These are phyloP conservation scores for Gracilaria gracilis DNA, from an alignment of 23 red algal genomes.

Conservation along the genomic window DNA sequence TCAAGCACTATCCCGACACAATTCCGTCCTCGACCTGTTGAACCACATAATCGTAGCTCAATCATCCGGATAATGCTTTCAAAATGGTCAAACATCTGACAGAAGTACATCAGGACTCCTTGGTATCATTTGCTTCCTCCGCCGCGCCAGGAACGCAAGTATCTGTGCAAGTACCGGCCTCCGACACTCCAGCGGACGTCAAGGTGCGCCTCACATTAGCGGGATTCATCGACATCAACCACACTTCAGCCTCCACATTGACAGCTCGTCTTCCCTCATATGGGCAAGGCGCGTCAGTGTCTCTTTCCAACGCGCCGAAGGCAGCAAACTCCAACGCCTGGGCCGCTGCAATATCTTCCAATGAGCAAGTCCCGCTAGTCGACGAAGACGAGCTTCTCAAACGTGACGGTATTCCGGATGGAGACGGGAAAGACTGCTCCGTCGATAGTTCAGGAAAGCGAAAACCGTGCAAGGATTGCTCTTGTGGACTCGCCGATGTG, in stretches of 20 bases:
- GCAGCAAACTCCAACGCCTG: conserved; percentile 12
- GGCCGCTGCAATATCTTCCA: conserved; percentile 34
- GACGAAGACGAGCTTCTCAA: conserved; percentile 46
- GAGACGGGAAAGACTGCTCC: neutral
- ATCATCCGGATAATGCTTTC: neutral
- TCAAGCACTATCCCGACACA: too few relatives aligned
- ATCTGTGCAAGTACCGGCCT: neutral
- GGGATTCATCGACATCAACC: conserved; percentile 43
- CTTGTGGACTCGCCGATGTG: conserved; percentile 74
- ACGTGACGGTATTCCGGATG: conserved; percentile 42
- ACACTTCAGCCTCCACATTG: conserved; percentile 11
- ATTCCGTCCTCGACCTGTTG: neutral
- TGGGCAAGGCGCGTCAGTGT: conserved; percentile 21
- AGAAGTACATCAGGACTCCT: conserved; percentile 17
- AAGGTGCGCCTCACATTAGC: conserved; percentile 23
- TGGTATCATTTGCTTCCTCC: conserved; percentile 33
- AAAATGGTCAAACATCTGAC: conserved; percentile 25
- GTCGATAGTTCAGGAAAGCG: conserved; percentile 38
- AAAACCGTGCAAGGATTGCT: conserved; percentile 83
- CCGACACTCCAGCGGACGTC: neutral
- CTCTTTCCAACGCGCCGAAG: neutral
- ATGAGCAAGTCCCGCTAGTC: conserved; percentile 42
- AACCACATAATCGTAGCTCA: neutral
- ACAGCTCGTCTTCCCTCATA: conserved; percentile 42
- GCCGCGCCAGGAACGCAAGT: conserved; percentile 38